Evolutionary conservation across 305 asterid genomes (phyloP), one percentile per base, ranked within the genome.

Genomic region (Salvia sclarea): DNA sequence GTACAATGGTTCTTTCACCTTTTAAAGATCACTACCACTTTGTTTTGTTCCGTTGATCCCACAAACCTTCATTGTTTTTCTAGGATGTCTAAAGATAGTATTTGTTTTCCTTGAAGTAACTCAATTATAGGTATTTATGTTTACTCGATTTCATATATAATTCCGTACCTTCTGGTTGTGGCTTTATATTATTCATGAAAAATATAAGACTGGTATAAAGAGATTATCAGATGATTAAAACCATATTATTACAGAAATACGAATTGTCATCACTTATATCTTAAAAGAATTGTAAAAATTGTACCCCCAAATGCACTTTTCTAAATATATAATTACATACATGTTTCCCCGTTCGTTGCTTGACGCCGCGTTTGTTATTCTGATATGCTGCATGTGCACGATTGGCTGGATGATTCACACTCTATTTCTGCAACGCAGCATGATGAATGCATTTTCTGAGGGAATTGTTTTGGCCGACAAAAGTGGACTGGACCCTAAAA

Each of bases 391-490:
- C 54, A 48, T 49, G 17, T 5, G 35, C 20, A 48, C 17, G 35
- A 22, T 52, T 52, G 25, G 37, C 31, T 33, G 16, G 44, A 49
- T 12, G n/a, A 44, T 47, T 44, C 22, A 28, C 24, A 37, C 49
- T 53, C 40, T 80, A 35, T 75, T 73, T 71, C 28, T 70, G 60
- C 58, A 31, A 58, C 69, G 86, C 92, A 93, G 98, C 60, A 85
- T 88, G 97, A 93, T 93, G 95, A 90, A 87, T 78, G 98, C 97
- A 38, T 88, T 93, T 75, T 93, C 98, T 5, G 98, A 93, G 85
- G 98, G 98, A 61, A 85, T 93, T 43, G 86, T 76, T 24, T 75
- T 93, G 84, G 93, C 96, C 16, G 95, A 88, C 77, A 86, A 83
- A 81, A 90, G 98, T 78, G 98, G 98, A 75, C 76, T 93, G 87